Base-by-base conservation (phyloP, 2,329 filamentous ascomycete species). In the Podosphaera fusca region DNA sequence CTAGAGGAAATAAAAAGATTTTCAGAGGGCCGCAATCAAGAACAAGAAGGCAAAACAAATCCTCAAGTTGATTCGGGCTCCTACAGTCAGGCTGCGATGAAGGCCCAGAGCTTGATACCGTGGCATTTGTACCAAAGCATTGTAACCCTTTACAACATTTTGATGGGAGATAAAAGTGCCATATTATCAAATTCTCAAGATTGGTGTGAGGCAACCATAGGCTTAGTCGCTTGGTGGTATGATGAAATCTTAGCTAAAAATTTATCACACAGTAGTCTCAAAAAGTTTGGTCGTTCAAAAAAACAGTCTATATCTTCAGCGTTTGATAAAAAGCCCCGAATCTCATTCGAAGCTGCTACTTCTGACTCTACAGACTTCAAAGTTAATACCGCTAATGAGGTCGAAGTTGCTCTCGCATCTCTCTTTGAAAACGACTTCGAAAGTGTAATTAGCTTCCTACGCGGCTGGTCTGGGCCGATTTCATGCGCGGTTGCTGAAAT, bases 71-170 rank as follows among this genome's bases (percentile, higher is more conserved):
- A 76, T 66, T 70, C 79, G 63, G 69, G 81, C 64, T 81, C 81
- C 4, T 81, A 85, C 56, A 78, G 75, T 68, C 84, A 75, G 70
- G 84, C 69, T 67, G 86, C 72, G 56, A 73, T 76, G 54, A 85
- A 84, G 69, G 88, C 87, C 1, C 85, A 89, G 64, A 94, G 86
- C 65, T 82, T 83, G 63, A 83, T 95, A 38, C 90, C 89, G 0
- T 95, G 86, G 85, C 80, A 85, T 31, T 80, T 96, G 34, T 95
- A 94, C 67, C 84, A 95, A 66, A 87, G 84, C 62, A 72, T 96
- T 56, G 80, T 84, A 62, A 81, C 80, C 10, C 71, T 95, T 4
- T 95, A 95, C 67, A 82, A 82, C 38, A 82, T 94, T 59, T 71
- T 94, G 1, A 75, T 92, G 3, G 89, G 90, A 40, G 79, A 84